Conservation (phyloP, 2,329 filamentous ascomycete genomes). For the Cladosporium sp. region DNA sequence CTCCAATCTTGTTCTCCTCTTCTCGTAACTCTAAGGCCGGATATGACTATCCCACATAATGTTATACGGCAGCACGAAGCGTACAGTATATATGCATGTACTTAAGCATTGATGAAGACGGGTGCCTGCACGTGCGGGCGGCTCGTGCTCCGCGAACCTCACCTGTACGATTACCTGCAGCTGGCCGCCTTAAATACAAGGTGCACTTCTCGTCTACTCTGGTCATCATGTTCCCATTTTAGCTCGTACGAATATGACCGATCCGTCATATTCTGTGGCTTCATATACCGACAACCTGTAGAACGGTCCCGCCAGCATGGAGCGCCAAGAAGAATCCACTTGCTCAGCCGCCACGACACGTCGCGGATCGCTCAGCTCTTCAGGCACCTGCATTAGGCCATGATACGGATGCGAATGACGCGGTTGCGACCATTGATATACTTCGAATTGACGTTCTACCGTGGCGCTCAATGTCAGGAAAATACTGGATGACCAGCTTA, state of each 20-base stretch:
- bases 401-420: background rate
- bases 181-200: background rate
- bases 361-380: background rate
- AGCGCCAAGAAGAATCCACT: background rate
- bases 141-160: background rate
- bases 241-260: background rate
- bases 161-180: background rate
- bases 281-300: background rate
- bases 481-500: background rate
- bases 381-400: background rate
- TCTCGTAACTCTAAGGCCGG: no score
- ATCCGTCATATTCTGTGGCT: background rate
- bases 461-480: background rate
- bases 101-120: background rate
- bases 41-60: no score
- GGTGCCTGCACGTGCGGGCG: background rate
- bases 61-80: no score
- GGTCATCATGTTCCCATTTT: background rate
- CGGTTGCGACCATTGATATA: background rate
- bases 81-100: background rate
- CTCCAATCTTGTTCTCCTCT: no score
- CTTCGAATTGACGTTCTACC: background rate
- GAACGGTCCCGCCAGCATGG: background rate
- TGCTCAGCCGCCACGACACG: constrained; percentile 7
- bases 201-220: background rate